A percentile compares a stretch with the other conserved stretches of the same genome.
Conservation (phyloP, 2,329 filamentous ascomycete species). For the Sporothrix dimorphospora region DNA sequence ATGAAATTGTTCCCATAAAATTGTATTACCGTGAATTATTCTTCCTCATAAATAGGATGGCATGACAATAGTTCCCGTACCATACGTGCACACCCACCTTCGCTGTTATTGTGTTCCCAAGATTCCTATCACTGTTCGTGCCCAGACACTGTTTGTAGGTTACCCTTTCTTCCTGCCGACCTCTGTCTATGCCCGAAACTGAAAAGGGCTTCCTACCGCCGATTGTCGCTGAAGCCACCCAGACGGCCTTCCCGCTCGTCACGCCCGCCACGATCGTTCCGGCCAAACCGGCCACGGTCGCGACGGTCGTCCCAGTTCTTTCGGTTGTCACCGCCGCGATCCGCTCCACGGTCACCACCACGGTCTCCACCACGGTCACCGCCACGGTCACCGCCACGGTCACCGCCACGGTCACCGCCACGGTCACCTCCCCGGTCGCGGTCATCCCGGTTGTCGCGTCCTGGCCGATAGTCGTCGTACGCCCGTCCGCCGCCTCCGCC, state of each 20-base stretch:
- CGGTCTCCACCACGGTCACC: neutral
- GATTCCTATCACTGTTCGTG: constrained; percentile 14
- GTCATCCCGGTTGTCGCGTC: neutral
- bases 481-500: constrained; percentile 31
- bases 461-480: constrained; percentile 29
- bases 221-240: constrained; percentile 10
- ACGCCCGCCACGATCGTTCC: neutral
- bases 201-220: constrained; percentile 8
- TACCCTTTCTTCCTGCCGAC: neutral
- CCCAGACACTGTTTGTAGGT: too few species aligned
- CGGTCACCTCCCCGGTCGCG: constrained; percentile 37
- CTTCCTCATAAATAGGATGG: neutral
- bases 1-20: too few species aligned
- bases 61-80: too few species aligned
- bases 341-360: neutral
- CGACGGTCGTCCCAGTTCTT: constrained; percentile 18
- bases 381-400: neutral
- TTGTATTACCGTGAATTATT: neutral
- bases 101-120: neutral
- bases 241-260: constrained; percentile 29
- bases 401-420: constrained; percentile 24
- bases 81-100: neutral
- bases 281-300: neutral
- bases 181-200: neutral
- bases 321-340: neutral